phyloP scores from a whole-genome alignment of 768 basidiomycete genomes.

The Termitomyces titanicus region DNA sequence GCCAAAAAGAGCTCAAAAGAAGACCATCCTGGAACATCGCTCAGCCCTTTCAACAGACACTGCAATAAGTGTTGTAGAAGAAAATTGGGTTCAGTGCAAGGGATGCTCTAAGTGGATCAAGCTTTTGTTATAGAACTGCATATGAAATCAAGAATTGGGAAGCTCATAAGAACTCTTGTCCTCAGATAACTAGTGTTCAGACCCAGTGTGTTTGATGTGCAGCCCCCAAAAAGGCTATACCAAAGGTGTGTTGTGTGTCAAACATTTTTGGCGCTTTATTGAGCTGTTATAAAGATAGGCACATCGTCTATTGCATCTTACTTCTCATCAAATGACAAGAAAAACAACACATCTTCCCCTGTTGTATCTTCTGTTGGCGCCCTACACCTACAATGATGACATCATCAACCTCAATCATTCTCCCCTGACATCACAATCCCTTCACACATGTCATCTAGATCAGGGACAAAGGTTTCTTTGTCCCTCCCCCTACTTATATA shows the following conservation, averaged over 20 bases:
- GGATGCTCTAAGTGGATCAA: neutral
- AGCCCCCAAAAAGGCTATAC: neutral
- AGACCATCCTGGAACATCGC: neutral
- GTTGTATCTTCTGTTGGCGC: too few species aligned
- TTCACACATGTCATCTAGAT: too few species aligned
- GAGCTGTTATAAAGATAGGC: neutral
- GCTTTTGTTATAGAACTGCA: neutral
- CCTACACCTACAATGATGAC: too few species aligned
- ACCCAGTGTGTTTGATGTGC: neutral
- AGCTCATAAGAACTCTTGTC: neutral
- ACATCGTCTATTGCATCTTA: neutral
- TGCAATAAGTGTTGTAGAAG: neutral
- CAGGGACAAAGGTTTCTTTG: too few species aligned
- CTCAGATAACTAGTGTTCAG: neutral
- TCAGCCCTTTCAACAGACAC: neutral
- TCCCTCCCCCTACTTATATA: too few species aligned
- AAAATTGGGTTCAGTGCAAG: neutral
- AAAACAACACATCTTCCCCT: too few species aligned
- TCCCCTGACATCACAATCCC: too few species aligned
- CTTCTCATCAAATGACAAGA: too few species aligned
- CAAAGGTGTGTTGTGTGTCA: neutral
- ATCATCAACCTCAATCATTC: too few species aligned
- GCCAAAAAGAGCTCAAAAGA: neutral
- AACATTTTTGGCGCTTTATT: neutral
- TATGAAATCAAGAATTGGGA: neutral